Base-by-base conservation (phyloP, 768 basidiomycete genomes). In the Tephrocybe sp. region DNA sequence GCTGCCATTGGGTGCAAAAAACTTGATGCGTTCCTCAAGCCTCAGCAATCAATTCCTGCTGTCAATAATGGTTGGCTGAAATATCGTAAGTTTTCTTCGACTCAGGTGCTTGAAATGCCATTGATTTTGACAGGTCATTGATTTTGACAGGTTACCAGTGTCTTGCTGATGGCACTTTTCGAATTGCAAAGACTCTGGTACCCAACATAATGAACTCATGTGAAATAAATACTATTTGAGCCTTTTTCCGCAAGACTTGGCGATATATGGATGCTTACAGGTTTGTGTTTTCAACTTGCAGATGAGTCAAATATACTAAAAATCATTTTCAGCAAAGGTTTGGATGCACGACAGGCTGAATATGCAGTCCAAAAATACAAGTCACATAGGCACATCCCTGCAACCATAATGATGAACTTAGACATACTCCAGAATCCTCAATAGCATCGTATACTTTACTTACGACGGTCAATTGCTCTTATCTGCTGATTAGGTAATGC, bases 221-320 rank as follows among this genome's bases (percentile, higher is more conserved):
- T 38, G 28, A 53, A 13, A 22, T 22, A 11, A 56, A 53, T 22
- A 52, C 32, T 9, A 56, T 59, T 12, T 31, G 47, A 11, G 49
- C 36, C 9, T 56, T 56, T 35, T 56, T 32, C 21, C 21, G 28
- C 9, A 56, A 59, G 38, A 30, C 38, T 25, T 59, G 58, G 52
- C n/a, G 40, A 6, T 59, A 57, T 35, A 59, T 59, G 52, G 52
- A 59, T 54, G 58, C 52, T n/a, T 59, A 54, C 31, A 4, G 12
- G 49, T 54, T 37, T 41, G 18, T 47, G 18, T n/a, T 44, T 38
- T 28, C 7, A 2, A 34, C 11, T 34, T 38, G 36, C 5, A 9
- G 26, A n/a, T n/a, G n/a, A n/a, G n/a, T n/a, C n/a, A n/a, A n/a
- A n/a, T n/a, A n/a, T n/a, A n/a, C n/a, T n/a, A n/a, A n/a, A n/a